Percentiles rank a stretch among this genome's conserved stretches.
Evolutionary conservation across 495 filamentous ascomycete genomes (phyloP).

Genomic region (Parathielavia hyrcaniae): DNA sequence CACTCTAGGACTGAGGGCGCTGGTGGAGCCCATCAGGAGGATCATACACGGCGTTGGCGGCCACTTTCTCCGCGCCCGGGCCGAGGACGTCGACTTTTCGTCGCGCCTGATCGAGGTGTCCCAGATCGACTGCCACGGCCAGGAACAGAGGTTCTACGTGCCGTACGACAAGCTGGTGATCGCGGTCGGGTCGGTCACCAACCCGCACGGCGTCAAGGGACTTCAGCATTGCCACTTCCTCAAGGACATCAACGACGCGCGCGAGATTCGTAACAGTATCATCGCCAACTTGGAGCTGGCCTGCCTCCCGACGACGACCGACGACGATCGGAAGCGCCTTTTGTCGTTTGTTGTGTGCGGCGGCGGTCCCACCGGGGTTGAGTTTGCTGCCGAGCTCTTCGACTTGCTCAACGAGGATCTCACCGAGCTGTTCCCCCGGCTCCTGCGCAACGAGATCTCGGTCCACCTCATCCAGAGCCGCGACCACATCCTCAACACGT

Average conservation of each 20-base stretch:
- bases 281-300: conserved; percentile 86
- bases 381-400: conserved; percentile 93
- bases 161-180: conserved; percentile 99
- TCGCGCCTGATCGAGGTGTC: conserved; percentile 82
- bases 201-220: conserved; percentile 92
- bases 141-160: conserved; percentile 76
- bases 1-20: conserved; percentile 79
- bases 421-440: conserved; percentile 70
- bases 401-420: conserved; percentile 97
- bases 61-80: conserved; percentile 81
- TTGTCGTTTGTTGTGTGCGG: conserved; percentile 93
- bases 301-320: conserved; percentile 85
- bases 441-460: conserved; percentile 92
- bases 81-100: conserved; percentile 85
- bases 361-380: conserved; percentile 93
- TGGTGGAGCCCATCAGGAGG: conserved; percentile 87
- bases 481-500: conserved; percentile 94
- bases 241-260: conserved; percentile 88
- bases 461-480: conserved; percentile 95
- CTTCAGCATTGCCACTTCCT: conserved; percentile 91
- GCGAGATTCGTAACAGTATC: conserved; percentile 81
- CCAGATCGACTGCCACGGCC: conserved; percentile 62
- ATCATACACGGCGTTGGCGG: conserved; percentile 72
- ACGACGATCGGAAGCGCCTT: conserved; percentile 80
- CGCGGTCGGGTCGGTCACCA: conserved; percentile 85